These are phyloP conservation scores for Irpex rosettiformis DNA, from an alignment of 1,284 basidiomycete genomes.

Conservation along the genomic window DNA sequence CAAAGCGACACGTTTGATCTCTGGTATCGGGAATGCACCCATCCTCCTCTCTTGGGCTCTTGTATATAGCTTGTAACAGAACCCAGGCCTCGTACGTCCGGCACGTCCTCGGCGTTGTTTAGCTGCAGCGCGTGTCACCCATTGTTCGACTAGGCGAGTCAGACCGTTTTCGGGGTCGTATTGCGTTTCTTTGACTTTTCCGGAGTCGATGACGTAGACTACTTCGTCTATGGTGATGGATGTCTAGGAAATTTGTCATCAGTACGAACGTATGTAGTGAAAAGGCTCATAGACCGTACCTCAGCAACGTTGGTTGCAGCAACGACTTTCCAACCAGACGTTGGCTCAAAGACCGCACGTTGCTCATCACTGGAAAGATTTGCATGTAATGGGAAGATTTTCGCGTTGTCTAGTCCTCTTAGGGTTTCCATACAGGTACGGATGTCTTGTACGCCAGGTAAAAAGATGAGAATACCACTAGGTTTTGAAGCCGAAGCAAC, in stretches of 20 bases:
- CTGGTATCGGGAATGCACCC: slow-evolving; percentile 76
- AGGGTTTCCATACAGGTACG: slow-evolving; percentile 77
- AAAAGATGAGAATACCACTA: slow-evolving; percentile 82
- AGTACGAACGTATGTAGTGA: background rate
- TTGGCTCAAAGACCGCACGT: slow-evolving; percentile 69
- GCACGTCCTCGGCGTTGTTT: slow-evolving; percentile 87
- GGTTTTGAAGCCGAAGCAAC: slow-evolving; percentile 44
- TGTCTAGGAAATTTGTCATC: slow-evolving; percentile 58
- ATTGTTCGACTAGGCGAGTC: slow-evolving; percentile 76
- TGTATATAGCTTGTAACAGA: slow-evolving; percentile 86
- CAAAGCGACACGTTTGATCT: slow-evolving; percentile 87
- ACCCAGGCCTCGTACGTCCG: slow-evolving; percentile 81
- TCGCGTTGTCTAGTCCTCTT: slow-evolving; percentile 39
- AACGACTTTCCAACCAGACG: slow-evolving; percentile 79
- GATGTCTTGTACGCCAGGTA: slow-evolving; percentile 88
- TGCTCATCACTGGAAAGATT: slow-evolving; percentile 88
- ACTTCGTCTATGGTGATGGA: slow-evolving; percentile 94
- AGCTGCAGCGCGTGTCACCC: slow-evolving; percentile 79
- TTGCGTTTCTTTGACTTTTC: slow-evolving; percentile 87
- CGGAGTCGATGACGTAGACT: slow-evolving; percentile 81
- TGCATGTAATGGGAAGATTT: slow-evolving; percentile 85
- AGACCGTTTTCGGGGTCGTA: slow-evolving; percentile 79
- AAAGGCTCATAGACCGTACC: slow-evolving; percentile 32
- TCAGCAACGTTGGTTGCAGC: slow-evolving; percentile 90
- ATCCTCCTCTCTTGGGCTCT: slow-evolving; percentile 70